phyloP scores from a whole-genome alignment of 2,329 filamentous ascomycete genomes.

The Aspergillus japonicus region DNA sequence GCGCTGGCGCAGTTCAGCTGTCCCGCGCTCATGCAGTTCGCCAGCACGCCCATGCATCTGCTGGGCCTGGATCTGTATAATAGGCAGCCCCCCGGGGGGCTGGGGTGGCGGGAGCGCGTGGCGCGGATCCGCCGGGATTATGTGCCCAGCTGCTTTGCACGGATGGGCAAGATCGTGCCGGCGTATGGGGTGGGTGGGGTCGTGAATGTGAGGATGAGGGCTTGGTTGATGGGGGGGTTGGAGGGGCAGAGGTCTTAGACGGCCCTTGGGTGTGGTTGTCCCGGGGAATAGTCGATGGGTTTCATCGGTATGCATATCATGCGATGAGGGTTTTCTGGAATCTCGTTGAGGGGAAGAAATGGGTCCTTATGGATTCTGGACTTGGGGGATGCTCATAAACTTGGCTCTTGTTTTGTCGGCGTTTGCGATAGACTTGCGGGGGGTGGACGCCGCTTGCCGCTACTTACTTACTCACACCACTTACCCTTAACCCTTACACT shows the following conservation, averaged over 20 bases:
- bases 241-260: slow-evolving; percentile 39
- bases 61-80: slow-evolving; percentile 87
- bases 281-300: too few species aligned
- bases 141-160: slow-evolving; percentile 67
- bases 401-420: too few species aligned
- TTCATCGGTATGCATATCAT: too few species aligned
- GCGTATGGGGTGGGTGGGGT: slow-evolving; percentile 88
- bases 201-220: slow-evolving; percentile 72
- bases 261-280: too few species aligned
- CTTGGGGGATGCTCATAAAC: too few species aligned
- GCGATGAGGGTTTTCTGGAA: too few species aligned
- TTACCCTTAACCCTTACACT: too few species aligned
- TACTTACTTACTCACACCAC: too few species aligned
- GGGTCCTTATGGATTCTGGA: too few species aligned
- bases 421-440: too few species aligned
- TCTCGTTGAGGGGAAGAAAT: too few species aligned
- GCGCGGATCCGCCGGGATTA: slow-evolving; percentile 71
- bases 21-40: slow-evolving; percentile 73
- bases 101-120: slow-evolving; percentile 61
- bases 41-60: slow-evolving; percentile 81
- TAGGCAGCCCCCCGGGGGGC: slow-evolving; percentile 48
- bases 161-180: slow-evolving; percentile 81
- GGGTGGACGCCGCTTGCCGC: too few species aligned
- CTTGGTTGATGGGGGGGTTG: slow-evolving; percentile 63
- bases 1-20: slow-evolving; percentile 75